Evolutionary conservation across 2,329 filamentous ascomycete genomes (phyloP).

Genomic region (Aspergillus felis): DNA sequence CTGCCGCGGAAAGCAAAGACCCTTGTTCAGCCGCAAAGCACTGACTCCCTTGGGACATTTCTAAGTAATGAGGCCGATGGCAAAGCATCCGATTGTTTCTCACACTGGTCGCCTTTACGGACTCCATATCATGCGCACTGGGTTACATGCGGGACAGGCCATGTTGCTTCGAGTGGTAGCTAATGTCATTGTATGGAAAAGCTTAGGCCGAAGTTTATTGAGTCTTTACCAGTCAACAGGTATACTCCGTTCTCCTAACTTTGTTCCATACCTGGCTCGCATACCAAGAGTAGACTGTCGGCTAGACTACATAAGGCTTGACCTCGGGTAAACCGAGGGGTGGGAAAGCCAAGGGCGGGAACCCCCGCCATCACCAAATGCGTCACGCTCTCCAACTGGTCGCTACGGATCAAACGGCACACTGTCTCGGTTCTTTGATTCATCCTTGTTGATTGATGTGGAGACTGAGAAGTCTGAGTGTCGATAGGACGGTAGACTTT

Average conservation of each 20-base stretch:
- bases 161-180: too few species aligned
- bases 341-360: neutral
- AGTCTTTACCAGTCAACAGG: neutral
- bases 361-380: neutral
- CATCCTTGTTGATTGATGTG: neutral
- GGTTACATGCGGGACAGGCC: too few species aligned
- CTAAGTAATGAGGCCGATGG: too few species aligned
- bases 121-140: too few species aligned
- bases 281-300: neutral
- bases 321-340: conserved; percentile 2
- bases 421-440: neutral
- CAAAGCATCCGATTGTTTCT: too few species aligned
- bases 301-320: conserved; percentile 1
- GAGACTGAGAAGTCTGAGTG: neutral
- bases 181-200: too few species aligned
- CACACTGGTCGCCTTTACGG: too few species aligned
- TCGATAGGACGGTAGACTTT: neutral
- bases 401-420: conserved; percentile 7
- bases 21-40: too few species aligned
- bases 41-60: too few species aligned
- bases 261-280: neutral
- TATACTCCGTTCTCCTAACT: too few species aligned
- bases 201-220: too few species aligned
- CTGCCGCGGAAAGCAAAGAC: too few species aligned
- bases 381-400: neutral